These are phyloP conservation scores for Cryphonectria nitschkei DNA, from an alignment of 2,329 filamentous ascomycete species.

Conservation along the genomic window DNA sequence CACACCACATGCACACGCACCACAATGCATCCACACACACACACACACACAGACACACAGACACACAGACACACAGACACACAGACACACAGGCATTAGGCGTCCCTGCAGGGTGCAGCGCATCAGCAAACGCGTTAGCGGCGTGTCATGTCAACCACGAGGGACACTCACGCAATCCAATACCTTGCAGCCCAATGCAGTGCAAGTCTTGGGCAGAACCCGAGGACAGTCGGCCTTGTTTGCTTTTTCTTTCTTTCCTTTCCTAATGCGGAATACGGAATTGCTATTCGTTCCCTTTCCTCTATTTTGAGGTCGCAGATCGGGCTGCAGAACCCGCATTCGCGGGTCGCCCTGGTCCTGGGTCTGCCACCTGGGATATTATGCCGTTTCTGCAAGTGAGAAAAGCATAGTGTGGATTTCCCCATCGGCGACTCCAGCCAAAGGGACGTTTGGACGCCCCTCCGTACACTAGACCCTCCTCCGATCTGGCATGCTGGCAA, in stretches of 20 bases:
- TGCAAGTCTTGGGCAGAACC: conserved; percentile 12
- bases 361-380: conserved; percentile 13
- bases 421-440: conserved; percentile 14
- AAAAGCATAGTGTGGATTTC: conserved; percentile 12
- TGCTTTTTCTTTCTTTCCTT: conserved; percentile 8
- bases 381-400: conserved; percentile 22
- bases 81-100: conserved; percentile 7
- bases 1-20: conserved; percentile 7
- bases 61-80: not conserved
- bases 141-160: conserved; percentile 17
- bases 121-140: conserved; percentile 22
- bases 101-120: conserved; percentile 25
- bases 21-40: not conserved
- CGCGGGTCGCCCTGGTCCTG: conserved; percentile 14
- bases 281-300: conserved; percentile 10
- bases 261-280: conserved; percentile 17
- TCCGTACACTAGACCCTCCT: conserved; percentile 11
- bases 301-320: conserved; percentile 21
- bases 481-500: conserved; percentile 25
- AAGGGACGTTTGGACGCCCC: conserved; percentile 14
- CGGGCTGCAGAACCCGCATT: conserved; percentile 25
- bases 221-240: conserved; percentile 16
- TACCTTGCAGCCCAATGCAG: conserved; percentile 22
- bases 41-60: not conserved
- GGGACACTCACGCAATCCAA: conserved; percentile 1